Percentiles rank a stretch among this genome's conserved stretches.
Evolutionary conservation across 495 filamentous ascomycete genomes (phyloP).

Genomic region (Evernia prunastri): DNA sequence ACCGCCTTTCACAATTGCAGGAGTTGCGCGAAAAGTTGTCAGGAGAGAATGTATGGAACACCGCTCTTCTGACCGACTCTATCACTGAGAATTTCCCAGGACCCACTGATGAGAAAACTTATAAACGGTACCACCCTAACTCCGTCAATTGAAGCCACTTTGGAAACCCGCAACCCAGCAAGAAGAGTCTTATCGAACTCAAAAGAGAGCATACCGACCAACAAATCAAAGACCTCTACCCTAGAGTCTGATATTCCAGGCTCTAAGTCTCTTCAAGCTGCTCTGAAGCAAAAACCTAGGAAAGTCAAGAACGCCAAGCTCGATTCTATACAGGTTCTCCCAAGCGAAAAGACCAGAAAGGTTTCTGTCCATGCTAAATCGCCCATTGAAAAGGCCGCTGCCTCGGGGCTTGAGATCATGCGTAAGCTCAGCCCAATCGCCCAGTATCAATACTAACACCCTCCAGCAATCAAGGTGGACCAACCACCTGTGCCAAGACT

Average conservation of each 20-base stretch:
- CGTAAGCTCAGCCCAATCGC: conserved; percentile 10
- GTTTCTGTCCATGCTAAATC: neutral
- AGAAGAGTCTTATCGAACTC: neutral
- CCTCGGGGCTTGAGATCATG: conserved; percentile 18
- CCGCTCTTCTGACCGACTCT: neutral
- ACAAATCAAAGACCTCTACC: neutral
- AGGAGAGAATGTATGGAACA: neutral
- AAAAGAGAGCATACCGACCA: neutral
- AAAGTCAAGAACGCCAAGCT: neutral
- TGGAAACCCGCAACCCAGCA: no score
- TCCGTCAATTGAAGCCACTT: neutral
- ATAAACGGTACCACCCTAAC: neutral
- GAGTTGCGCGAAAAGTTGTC: neutral
- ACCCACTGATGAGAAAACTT: neutral
- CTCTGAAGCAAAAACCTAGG: neutral
- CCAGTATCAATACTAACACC: conserved; percentile 20
- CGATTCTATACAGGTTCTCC: neutral
- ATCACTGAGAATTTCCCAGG: neutral
- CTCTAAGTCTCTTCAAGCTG: neutral
- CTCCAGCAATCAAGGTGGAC: conserved; percentile 44
- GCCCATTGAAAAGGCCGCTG: conserved; percentile 20
- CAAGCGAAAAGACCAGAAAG: neutral
- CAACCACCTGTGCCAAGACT: conserved; percentile 61
- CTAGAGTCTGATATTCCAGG: neutral
- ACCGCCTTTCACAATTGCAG: neutral